Conservation (phyloP, 306 rosid species). For the Acacia acuminata region DNA sequence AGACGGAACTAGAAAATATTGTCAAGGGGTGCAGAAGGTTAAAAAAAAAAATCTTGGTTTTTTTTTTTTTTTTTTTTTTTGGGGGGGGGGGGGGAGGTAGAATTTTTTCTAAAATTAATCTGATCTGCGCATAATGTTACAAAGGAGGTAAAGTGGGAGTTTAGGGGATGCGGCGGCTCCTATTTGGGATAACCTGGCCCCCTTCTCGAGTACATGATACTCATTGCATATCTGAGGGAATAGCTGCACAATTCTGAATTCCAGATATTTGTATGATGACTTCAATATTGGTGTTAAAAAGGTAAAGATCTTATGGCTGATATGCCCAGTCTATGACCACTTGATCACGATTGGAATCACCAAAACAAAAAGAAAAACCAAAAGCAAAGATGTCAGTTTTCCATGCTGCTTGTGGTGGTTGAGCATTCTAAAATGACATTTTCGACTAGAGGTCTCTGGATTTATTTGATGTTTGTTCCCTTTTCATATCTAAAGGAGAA, state of each 20-base stretch:
- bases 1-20: too few relatives aligned
- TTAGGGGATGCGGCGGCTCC: too few relatives aligned
- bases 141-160: too few relatives aligned
- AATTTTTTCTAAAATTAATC: too few relatives aligned
- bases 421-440: neutral
- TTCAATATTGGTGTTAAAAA: neutral
- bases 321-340: neutral
- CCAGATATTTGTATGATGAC: neutral
- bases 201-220: neutral
- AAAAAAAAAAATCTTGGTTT: too few relatives aligned
- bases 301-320: neutral
- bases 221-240: neutral
- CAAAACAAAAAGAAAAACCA: neutral
- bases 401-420: neutral
- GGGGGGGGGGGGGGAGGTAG: too few relatives aligned
- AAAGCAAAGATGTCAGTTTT: neutral
- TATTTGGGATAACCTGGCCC: too few relatives aligned
- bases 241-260: neutral
- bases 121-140: too few relatives aligned
- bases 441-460: neutral
- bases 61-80: too few relatives aligned
- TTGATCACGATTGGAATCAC: neutral
- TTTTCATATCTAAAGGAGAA: neutral
- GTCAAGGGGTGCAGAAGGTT: too few relatives aligned
- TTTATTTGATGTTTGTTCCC: neutral